Evolutionary conservation across 257 asterid species (phyloP), one percentile per base, ranked within the genome.

Genomic region (Anisodus acutangulus): DNA sequence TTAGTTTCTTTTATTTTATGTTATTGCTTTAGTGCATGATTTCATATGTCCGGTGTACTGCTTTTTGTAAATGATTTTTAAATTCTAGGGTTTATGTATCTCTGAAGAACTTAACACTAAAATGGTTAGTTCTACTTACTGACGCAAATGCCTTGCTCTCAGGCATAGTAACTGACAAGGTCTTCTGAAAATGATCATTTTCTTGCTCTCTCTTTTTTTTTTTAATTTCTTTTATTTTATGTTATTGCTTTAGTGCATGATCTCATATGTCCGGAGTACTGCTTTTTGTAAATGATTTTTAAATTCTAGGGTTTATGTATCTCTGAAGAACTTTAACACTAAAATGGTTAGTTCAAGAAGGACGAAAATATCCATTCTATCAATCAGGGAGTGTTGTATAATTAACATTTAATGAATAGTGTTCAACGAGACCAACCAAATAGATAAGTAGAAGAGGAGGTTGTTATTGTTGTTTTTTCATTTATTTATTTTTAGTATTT

Each of bases 141-240:
- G 99, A 95, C 83, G 87, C 99, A 85, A 94, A 93, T 87, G 99
- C 97, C 59, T 85, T 94, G 89, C 99, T 95, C 76, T 95, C 99
- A 6, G 99, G 99, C 90, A 93, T 95, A 83, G 97, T 95, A 87
- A 95, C 99, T 85, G 99, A 93, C 87, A 95, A 94, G 97, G 99
- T 92, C 67, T 79, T 70, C 35, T 31, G 35, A 31, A 31, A 31
- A 31, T 74, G 69, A 63, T 69, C 47, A 31, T 43, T 19, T 64
- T 86, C 81, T 47, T 35, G 16, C 45, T 11, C n/a, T 87, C 16
- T 6, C 15, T 16, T 13, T 3, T 13, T 57, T 22, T 22, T 22
- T 22, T 22, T 22, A 4, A 43, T 13, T 39, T 70, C 41, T 41
- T 71, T 17, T 5, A n/a, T 49, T 49, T 12, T 49, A 22, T 26